Evolutionary conservation across 1,284 basidiomycete genomes (phyloP), one percentile per base, ranked within the genome.

Genomic region (Bjerkandera adusta): DNA sequence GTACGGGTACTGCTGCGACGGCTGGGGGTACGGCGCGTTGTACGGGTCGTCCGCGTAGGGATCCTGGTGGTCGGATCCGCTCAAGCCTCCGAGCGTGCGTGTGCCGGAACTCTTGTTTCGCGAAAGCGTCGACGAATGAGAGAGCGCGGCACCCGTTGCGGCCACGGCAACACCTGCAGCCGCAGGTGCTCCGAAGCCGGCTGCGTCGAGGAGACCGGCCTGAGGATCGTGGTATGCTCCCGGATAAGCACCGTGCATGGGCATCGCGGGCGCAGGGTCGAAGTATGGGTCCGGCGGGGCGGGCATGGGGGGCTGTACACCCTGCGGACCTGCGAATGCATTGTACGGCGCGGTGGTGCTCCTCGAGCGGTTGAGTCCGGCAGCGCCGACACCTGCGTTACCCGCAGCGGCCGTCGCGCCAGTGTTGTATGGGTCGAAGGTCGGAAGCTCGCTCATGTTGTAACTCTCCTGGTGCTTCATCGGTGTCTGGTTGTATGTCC

Each of bases 401-500:
- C 40, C 40, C 6, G 25, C 25, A 11, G 16, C 12, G 10, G 8
- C 36, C 20, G 20, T 24, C 20, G 60, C 61, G 16, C 62, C 58
- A 18, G 41, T 37, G 12, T 55, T 54, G 27, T 68, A 68, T 3
- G 69, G 61, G 11, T 74, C 70, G 55, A 57, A 62, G 22, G 57
- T 15, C 24, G 56, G 51, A 50, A 80, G 68, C 55, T 83, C 79
- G 25, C 65, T 66, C 77, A 81, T 76, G 32, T 68, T 67, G 55
- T 80, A 83, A 20, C 66, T 59, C 45, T 65, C 67, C 5, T 56
- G 60, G 52, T 61, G 70, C 65, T 51, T 43, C 50, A 75, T 53
- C 0, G 84, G 73, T 0, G 75, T 73, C 56, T 83, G 76, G 6
- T 61, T 68, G 54, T 70, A 81, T 3, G 82, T 83, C 11, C 81